Evolutionary conservation across 2,329 filamentous ascomycete genomes (phyloP).

Genomic region (Colletotrichum sp.): DNA sequence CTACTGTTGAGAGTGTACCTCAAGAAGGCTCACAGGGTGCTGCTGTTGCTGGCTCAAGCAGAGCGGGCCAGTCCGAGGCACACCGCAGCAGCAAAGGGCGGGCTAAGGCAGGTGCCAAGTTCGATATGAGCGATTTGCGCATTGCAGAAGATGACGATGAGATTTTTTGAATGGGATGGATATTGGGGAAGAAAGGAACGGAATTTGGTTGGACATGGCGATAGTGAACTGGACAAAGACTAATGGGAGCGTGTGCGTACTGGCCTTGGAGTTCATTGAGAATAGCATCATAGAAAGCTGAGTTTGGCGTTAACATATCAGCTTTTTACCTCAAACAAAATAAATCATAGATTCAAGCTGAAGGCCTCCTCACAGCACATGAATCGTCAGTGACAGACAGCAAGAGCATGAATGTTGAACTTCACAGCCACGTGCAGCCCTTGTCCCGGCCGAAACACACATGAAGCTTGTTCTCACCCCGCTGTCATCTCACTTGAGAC

Average conservation of each 20-base stretch:
- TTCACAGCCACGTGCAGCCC: neutral
- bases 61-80: too few species aligned
- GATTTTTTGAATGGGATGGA: neutral
- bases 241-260: neutral
- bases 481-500: neutral
- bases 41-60: neutral
- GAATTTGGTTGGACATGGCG: neutral
- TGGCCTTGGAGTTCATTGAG: neutral
- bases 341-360: neutral
- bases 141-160: neutral
- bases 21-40: neutral
- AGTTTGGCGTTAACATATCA: neutral
- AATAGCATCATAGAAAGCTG: neutral
- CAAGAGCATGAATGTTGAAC: neutral
- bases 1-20: neutral
- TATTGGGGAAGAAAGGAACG: neutral
- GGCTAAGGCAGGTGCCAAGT: neutral
- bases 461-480: neutral
- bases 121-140: neutral
- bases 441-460: neutral
- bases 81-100: neutral
- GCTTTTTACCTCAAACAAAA: neutral
- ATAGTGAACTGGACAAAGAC: neutral
- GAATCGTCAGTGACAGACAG: neutral
- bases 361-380: neutral